Conservation (phyloP, 2,329 filamentous ascomycete genomes). For the Cladosporium sp. region DNA sequence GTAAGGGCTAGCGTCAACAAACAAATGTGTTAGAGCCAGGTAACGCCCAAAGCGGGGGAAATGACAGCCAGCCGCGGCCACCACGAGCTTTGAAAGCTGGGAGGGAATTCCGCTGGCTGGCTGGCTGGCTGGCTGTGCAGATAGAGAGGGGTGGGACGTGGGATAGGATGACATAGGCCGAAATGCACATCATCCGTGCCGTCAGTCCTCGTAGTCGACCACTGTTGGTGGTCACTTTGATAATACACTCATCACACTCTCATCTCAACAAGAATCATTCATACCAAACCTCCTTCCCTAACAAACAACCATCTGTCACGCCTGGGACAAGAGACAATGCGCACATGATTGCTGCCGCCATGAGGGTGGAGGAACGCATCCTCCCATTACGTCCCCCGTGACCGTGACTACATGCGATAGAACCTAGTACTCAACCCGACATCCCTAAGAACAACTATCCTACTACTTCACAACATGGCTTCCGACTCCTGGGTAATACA, state of each 20-base stretch:
- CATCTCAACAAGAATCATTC: neutral
- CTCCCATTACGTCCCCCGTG: slow-evolving; percentile 15
- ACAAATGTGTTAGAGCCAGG: neutral
- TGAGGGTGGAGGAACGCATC: slow-evolving; percentile 14
- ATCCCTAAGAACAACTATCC: neutral
- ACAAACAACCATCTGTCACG: neutral
- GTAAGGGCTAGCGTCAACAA: slow-evolving; percentile 1
- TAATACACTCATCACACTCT: too few relatives aligned
- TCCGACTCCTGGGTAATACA: slow-evolving; percentile 16
- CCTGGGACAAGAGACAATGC: slow-evolving; percentile 2
- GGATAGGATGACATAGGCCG: neutral
- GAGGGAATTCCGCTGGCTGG: neutral
- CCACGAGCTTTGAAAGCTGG: too few relatives aligned
- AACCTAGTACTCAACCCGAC: neutral
- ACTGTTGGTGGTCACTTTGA: too few relatives aligned
- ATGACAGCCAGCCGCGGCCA: neutral
- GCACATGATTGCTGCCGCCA: slow-evolving; percentile 13
- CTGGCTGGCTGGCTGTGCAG: neutral
- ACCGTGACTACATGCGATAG: neutral
- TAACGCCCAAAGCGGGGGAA: neutral
- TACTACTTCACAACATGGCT: slow-evolving; percentile 10
- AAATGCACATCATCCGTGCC: neutral
- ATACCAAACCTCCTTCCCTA: neutral
- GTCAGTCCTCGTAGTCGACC: neutral
- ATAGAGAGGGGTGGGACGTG: neutral